Evolutionary conservation across 176 grass and related monocot genomes (phyloP), one percentile per base, ranked within the genome.

Genomic region (Lolium perenne): DNA sequence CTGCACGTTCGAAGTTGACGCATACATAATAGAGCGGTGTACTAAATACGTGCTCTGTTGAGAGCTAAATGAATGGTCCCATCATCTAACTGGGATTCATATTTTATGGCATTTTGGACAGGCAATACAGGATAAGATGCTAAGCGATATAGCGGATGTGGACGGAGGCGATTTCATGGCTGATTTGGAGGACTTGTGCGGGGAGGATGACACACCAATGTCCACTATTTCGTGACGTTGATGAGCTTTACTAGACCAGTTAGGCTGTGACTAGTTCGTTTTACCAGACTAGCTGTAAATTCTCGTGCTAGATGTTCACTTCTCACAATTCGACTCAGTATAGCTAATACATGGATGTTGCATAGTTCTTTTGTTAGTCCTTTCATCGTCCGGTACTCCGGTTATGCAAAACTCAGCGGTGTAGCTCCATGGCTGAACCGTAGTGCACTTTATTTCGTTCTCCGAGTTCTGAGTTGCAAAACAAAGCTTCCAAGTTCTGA

Each of bases 261-360:
- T 88, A 90, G 89, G 62, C 60, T 3, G 73, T 74, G 53, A 84
- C 66, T 26, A 87, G 63, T 89, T 90, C 82, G 57, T 88, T 76
- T 88, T 91, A 91, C 46, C 90, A 91, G 86, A 48, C 86, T 82
- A 88, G 82, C 40, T 91, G 90, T 91, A 91, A 72, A 91, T 94
- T 83, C 73, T 69, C 78, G 63, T 82, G 18, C 53, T 82, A 78
- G 83, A 79, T 82, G 69, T 74, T 91, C 29, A 68, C 64, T 69
- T 7, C 32, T 85, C 35, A 88, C 54, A 45, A 58, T 64, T 77
- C 43, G 45, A 85, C 61, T 84, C 63, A 26, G 53, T 85, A 85
- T 91, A 85, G 59, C 59, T 78, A 86, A 86, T 91, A 82, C 76
- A 84, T 77, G 54, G 58, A 5, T 82, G 78, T 49, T 47, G 1